Conservation (phyloP, 305 asterid species). For the Fraxinus floribunda region DNA sequence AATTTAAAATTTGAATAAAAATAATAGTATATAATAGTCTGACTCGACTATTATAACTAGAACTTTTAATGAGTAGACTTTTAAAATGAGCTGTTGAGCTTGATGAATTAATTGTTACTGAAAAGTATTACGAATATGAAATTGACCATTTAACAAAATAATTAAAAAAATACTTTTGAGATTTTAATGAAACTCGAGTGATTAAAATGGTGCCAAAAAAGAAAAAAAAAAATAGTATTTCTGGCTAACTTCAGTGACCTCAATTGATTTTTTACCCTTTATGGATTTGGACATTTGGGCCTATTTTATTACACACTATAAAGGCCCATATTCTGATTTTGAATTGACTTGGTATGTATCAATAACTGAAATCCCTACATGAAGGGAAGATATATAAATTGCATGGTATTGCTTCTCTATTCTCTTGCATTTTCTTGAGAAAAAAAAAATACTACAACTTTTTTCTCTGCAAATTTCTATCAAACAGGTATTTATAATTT, state of each 20-base stretch:
- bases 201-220: too few relatives aligned
- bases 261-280: too few relatives aligned
- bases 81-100: too few relatives aligned
- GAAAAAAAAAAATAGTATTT: too few relatives aligned
- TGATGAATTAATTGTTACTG: too few relatives aligned
- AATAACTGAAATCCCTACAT: constrained; percentile 12
- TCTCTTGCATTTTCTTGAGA: constrained; percentile 1
- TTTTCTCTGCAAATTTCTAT: constrained; percentile 16
- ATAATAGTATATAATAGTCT: not conserved
- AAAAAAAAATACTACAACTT: constrained; percentile 1
- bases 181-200: too few relatives aligned
- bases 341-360: not conserved
- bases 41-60: too few relatives aligned
- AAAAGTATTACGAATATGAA: too few relatives aligned
- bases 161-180: too few relatives aligned
- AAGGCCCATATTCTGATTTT: not conserved
- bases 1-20: not conserved
- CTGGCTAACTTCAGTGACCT: not conserved
- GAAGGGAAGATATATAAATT: not conserved
- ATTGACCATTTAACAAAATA: too few relatives aligned
- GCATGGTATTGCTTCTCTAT: not conserved
- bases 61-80: too few relatives aligned
- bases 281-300: not conserved
- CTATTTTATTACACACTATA: not conserved
- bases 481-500: constrained; percentile 22